Conservation (phyloP, 352 stramenopile species). For the Pythium grandisporangium region DNA sequence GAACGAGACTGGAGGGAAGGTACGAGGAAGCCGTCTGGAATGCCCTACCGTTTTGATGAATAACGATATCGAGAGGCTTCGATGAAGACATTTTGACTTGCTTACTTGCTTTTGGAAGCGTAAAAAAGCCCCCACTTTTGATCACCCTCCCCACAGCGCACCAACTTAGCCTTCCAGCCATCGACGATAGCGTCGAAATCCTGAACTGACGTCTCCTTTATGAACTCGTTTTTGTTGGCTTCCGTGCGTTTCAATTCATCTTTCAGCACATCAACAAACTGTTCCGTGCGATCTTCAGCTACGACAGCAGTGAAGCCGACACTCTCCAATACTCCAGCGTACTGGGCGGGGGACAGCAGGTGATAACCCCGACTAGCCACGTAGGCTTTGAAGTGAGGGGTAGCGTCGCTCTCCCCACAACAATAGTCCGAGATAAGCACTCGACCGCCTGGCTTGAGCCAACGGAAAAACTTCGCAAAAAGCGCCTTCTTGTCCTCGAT, state of each 20-base stretch:
- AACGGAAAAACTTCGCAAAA: slow-evolving; percentile 31
- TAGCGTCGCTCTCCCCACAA: slow-evolving; percentile 35
- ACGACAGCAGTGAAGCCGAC: slow-evolving; percentile 45
- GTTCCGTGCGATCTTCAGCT: slow-evolving; percentile 55
- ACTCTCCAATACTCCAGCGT: slow-evolving; percentile 33
- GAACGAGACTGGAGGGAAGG: no score
- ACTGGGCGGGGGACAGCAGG: slow-evolving; percentile 48
- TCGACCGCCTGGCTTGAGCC: slow-evolving; percentile 28
- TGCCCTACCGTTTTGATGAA: no score
- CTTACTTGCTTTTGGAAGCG: no score
- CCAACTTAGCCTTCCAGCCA: slow-evolving; percentile 58
- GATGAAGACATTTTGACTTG: no score
- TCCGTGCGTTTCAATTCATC: slow-evolving; percentile 48
- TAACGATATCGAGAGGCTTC: no score
- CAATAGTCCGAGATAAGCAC: slow-evolving; percentile 54
- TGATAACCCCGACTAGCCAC: slow-evolving; percentile 57
- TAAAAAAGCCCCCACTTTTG: slow-evolving; percentile 78
- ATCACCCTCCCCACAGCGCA: slow-evolving; percentile 53
- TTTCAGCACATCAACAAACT: slow-evolving; percentile 57
- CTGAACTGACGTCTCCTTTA: slow-evolving; percentile 48
- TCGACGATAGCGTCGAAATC: slow-evolving; percentile 65
- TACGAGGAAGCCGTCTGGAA: no score
- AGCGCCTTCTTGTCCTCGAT: slow-evolving; percentile 29
- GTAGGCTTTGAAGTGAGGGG: slow-evolving; percentile 47
- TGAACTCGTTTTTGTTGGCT: slow-evolving; percentile 53